Evolutionary conservation across 495 filamentous ascomycete genomes (phyloP), one percentile per base, ranked within the genome.

Genomic region (Evansstolkia leycettana): DNA sequence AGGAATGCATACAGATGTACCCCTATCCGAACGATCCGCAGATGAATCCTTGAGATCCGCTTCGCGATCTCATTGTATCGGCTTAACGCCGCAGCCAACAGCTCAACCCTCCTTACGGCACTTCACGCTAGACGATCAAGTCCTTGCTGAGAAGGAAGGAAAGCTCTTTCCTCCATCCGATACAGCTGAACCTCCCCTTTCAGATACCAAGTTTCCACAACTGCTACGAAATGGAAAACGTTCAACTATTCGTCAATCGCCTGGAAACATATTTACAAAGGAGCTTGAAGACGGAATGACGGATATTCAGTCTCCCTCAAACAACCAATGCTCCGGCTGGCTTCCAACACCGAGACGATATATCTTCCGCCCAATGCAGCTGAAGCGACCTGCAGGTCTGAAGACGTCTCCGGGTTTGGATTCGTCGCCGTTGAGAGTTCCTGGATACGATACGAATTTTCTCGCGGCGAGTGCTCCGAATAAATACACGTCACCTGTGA

Each of bases 71-170:
- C 5, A 4, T 23, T 9, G 5, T 17, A 36, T 17, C 24, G 33
- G 13, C 30, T 26, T 16, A 18, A n/a, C n/a, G 5, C 27, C 26
- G 12, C 18, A 25, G 15, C 15, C 27, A 10, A 17, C 14, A 28
- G 11, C 30, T 28, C 1, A 20, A 28, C 28, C 28, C n/a, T 27
- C 26, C 16, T 30, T 7, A 7, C 30, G 39, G 20, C 38, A 33
- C 7, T 50, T 45, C 16, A 48, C 43, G 0, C 34, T 50, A 27
- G 49, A 51, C 23, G 45, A 47, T 17, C 40, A 49, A 38, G 11
- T 40, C 7, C 39, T 40, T 18, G 28, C 38, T 26, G 42, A 40
- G 17, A 30, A 34, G 12, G 30, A 45, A 9, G 30, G 42, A 1
- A 45, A 20, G 25, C 26, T 39, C 9, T n/a, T 17, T 34, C 11